Evolutionary conservation across 2,329 filamentous ascomycete genomes (phyloP), one percentile per base, ranked within the genome.

Genomic region (Orbilia javanica): DNA sequence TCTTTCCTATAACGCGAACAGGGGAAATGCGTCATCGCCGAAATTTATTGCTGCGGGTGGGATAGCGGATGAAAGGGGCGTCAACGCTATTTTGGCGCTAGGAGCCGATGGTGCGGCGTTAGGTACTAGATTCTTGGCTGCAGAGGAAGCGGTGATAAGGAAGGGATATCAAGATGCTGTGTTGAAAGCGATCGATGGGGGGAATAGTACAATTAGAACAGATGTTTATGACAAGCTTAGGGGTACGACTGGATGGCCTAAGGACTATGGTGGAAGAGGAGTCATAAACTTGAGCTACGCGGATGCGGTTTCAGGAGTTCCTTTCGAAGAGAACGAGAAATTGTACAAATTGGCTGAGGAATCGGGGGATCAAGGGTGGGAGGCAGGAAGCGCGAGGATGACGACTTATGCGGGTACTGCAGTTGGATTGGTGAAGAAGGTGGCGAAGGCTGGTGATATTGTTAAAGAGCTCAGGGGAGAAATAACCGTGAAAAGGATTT

Each of bases 401-500:
- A 89, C 88, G 3, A 88, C 88, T 8, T 91, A 90, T 85, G 89
- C 88, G 74, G 89, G 90, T 3, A 88, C 87, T 20, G 89, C 86
- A 0, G 87, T 91, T 13, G 90, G 90, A 0, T 83, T 91, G 77
- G 85, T 90, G 1, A 87, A 83, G 53, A 83, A 86, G 44, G 84
- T 88, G 0, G 85, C 85, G 80, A 81, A 84, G 15, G 89, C 88
- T 2, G 84, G 82, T 11, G 85, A 87, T 8, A 88, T 91, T 81
- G 86, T 89, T 2, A 82, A 83, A 53, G 86, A 87, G 72, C 83
- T 86, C 3, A 84, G 86, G 57, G 82, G 84, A 4, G 85, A 85
- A 34, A 36, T 20, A 2, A 29, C 11, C 4, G 52, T 55, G 4
- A 31, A 57, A n/a, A 60, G 52, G 10, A 22, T 36, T 18, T 39